Evolutionary conservation across 306 rosid species (phyloP).

Genomic region (Cicer cuneatum): DNA sequence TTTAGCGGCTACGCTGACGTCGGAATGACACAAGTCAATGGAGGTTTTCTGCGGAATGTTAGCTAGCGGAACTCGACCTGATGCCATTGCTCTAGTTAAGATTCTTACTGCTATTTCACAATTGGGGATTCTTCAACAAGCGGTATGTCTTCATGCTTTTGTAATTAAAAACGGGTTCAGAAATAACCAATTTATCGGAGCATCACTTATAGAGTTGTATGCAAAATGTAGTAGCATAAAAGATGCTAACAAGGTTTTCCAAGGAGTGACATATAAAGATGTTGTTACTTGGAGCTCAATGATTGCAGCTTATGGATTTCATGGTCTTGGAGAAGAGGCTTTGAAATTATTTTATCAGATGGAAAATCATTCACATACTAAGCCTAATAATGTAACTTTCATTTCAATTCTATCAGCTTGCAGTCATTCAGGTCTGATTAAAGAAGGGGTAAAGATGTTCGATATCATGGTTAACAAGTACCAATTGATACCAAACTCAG

Average conservation of each 20-base stretch:
- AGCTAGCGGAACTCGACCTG: conserved; percentile 56
- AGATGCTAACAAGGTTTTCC: conserved; percentile 61
- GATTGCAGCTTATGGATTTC: conserved; percentile 79
- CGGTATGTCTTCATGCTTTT: conserved; percentile 67
- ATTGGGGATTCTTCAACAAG: conserved; percentile 72
- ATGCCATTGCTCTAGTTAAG: conserved; percentile 77
- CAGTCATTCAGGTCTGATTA: conserved; percentile 83
- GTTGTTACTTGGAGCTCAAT: conserved; percentile 83
- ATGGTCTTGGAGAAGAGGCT: conserved; percentile 71
- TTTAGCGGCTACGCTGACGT: conserved; percentile 67
- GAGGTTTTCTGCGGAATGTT: conserved; percentile 62
- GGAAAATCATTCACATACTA: conserved; percentile 56
- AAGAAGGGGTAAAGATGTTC: conserved; percentile 67
- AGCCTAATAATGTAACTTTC: conserved; percentile 68
- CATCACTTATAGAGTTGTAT: conserved; percentile 74
- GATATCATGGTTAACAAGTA: conserved; percentile 61
- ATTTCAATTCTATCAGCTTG: conserved; percentile 77
- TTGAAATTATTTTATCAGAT: conserved; percentile 58
- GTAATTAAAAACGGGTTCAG: conserved; percentile 52
- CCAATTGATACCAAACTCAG: conserved; percentile 57
- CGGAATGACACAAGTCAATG: conserved; percentile 70
- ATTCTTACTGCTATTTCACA: conserved; percentile 70
- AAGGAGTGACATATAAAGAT: conserved; percentile 61
- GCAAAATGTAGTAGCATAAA: conserved; percentile 76
- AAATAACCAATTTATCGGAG: conserved; percentile 60